Percentiles rank a stretch among this genome's conserved stretches.
Evolutionary conservation across 305 asterid genomes (phyloP).

Genomic region (Nicotiana rustica): DNA sequence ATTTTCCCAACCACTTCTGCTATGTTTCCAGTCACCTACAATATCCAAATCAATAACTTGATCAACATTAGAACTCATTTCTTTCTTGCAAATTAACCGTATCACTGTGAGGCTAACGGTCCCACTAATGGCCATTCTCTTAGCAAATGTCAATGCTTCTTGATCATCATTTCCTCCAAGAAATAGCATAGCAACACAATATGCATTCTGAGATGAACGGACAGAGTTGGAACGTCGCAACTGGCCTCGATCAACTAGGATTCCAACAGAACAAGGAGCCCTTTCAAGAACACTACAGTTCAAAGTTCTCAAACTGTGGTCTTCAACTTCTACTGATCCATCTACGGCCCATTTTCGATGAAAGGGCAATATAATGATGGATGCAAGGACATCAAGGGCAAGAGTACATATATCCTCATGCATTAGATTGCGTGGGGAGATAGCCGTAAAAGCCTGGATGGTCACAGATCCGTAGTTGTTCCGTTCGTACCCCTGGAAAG

Average conservation of each 20-base stretch:
- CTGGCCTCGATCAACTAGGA: slow-evolving; percentile 42
- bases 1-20: slow-evolving; percentile 31
- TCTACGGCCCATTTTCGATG: slow-evolving; percentile 45
- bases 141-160: slow-evolving; percentile 41
- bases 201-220: background rate
- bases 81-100: background rate
- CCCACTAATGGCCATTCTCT: slow-evolving; percentile 37
- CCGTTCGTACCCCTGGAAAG: slow-evolving; percentile 25
- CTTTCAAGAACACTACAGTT: slow-evolving; percentile 38
- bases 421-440: slow-evolving; percentile 46
- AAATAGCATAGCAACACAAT: slow-evolving; percentile 32
- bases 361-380: slow-evolving; percentile 45
- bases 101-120: slow-evolving; percentile 34
- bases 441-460: slow-evolving; percentile 41
- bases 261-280: slow-evolving; percentile 48
- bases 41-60: slow-evolving; percentile 27
- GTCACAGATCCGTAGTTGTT: background rate
- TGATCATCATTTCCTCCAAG: slow-evolving; percentile 44
- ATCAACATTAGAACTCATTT: slow-evolving; percentile 22
- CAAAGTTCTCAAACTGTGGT: slow-evolving; percentile 36
- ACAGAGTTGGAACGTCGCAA: slow-evolving; percentile 25
- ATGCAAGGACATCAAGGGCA: slow-evolving; percentile 41
- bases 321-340: slow-evolving; percentile 40
- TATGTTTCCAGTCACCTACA: slow-evolving; percentile 36
- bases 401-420: slow-evolving; percentile 47